Base-by-base conservation (phyloP, 176 grass and related monocot species). In the Oryza australiensis region DNA sequence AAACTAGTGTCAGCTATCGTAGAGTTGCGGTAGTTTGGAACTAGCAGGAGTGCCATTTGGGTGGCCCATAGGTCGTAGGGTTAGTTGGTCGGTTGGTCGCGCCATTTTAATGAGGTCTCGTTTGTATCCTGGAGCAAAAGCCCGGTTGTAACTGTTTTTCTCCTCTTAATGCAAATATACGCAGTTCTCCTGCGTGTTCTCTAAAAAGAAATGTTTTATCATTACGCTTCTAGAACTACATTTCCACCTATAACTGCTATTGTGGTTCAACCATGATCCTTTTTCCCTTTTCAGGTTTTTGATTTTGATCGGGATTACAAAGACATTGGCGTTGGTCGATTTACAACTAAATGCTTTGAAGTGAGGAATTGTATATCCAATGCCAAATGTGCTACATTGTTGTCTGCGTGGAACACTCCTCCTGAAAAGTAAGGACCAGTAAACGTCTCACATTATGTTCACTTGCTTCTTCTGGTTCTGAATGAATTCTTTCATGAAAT, bases 271-370 rank as follows among this genome's bases (percentile, higher is more conserved):
- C 75, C 3, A 60, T 81, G 65, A 26, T 43, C 62, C 80, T 72
- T n/a, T 66, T 78, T 55, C 80, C 26, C 79, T 67, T 91, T 75
- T 53, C 84, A 99, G 96, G 87, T 88, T 59, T 99, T 78, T 29
- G 89, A 99, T 95, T 91, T 95, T 87, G 87, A 95, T 92, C 88
- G 96, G 68, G 96, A 99, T 74, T 99, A 99, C 70, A 99, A 99
- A 89, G 93, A 99, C 70, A 95, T 99, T 83, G 96, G 93, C 66
- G 55, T 95, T 88, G 85, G 90, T 82, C 87, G 73, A 57, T 99
- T 99, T 84, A 99, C 96, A 35, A 93, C 96, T 30, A 99, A 99
- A 76, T 88, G 86, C 45, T 99, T 99, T 88, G 93, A 93, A 48
- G 96, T 99, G 55, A 84, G 96, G 57, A 99, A 99, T 88, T 99